phyloP scores from a whole-genome alignment of 2,329 filamentous ascomycete species.

The Botrytis cinerea region DNA sequence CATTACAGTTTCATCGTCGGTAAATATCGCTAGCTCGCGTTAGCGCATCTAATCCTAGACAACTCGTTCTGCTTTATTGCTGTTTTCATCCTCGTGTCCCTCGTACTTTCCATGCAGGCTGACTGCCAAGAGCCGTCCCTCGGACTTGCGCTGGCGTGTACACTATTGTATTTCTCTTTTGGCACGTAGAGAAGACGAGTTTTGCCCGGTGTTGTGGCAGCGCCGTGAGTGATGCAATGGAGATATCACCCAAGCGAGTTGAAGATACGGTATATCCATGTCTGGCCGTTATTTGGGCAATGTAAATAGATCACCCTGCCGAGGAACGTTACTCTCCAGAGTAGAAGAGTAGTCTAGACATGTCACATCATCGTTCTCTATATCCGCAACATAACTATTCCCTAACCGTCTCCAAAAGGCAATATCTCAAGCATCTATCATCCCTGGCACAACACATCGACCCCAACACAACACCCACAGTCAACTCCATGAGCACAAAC shows the following conservation, averaged over 20 bases:
- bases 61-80: neutral
- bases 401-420: neutral
- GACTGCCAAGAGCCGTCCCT: conserved; percentile 27
- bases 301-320: neutral
- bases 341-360: neutral
- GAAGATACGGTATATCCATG: neutral
- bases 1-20: conserved; percentile 23
- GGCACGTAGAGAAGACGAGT: neutral
- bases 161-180: neutral
- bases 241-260: neutral
- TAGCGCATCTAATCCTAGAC: neutral
- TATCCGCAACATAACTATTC: neutral
- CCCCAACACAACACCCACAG: neutral
- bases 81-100: conserved; percentile 17
- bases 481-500: neutral
- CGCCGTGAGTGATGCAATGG: neutral
- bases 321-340: neutral
- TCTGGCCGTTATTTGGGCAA: neutral
- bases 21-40: conserved; percentile 22
- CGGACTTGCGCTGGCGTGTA: conserved; percentile 14
- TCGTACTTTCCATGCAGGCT: conserved; percentile 29
- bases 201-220: neutral
- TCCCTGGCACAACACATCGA: neutral
- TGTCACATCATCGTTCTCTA: neutral
- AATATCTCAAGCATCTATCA: neutral